Conservation (phyloP, 2,329 filamentous ascomycete species). For the Sporothrix phasma region DNA sequence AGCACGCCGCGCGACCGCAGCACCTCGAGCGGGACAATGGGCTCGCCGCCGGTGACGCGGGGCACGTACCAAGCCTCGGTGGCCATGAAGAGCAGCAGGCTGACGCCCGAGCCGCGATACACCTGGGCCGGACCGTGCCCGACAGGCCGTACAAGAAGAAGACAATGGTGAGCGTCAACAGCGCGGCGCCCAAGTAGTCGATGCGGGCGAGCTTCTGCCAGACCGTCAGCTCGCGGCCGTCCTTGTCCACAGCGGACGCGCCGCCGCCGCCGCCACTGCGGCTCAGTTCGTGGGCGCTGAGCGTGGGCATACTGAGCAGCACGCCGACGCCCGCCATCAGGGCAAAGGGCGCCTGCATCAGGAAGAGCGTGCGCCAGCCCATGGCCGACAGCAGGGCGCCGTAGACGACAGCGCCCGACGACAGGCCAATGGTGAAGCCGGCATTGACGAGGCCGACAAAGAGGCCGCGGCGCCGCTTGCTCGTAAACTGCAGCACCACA, state of each 20-base stretch:
- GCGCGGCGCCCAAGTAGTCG: constrained; percentile 63
- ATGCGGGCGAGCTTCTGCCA: constrained; percentile 51
- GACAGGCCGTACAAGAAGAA: constrained; percentile 63
- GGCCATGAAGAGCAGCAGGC: constrained; percentile 44
- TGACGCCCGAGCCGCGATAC: constrained; percentile 47
- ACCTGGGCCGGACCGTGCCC: constrained; percentile 47
- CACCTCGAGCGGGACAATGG: constrained; percentile 64
- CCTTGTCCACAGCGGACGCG: neutral
- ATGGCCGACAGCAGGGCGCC: constrained; percentile 31
- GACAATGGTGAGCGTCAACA: constrained; percentile 49
- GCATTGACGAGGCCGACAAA: constrained; percentile 67
- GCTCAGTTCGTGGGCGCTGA: constrained; percentile 21
- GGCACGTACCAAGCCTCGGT: constrained; percentile 43
- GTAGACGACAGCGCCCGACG: constrained; percentile 26
- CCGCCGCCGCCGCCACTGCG: no score
- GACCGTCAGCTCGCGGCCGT: constrained; percentile 28
- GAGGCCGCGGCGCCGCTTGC: constrained; percentile 56
- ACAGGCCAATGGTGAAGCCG: constrained; percentile 32
- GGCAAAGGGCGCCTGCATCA: constrained; percentile 56
- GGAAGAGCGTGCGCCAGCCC: constrained; percentile 69
- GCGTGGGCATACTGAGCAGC: constrained; percentile 53
- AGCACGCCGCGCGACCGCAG: constrained; percentile 61
- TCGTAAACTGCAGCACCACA: constrained; percentile 63
- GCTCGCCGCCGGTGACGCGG: constrained; percentile 45
- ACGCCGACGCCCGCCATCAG: constrained; percentile 52